Evolutionary conservation across 179 eudicot genomes (phyloP).

Genomic region (Nepenthes alata): DNA sequence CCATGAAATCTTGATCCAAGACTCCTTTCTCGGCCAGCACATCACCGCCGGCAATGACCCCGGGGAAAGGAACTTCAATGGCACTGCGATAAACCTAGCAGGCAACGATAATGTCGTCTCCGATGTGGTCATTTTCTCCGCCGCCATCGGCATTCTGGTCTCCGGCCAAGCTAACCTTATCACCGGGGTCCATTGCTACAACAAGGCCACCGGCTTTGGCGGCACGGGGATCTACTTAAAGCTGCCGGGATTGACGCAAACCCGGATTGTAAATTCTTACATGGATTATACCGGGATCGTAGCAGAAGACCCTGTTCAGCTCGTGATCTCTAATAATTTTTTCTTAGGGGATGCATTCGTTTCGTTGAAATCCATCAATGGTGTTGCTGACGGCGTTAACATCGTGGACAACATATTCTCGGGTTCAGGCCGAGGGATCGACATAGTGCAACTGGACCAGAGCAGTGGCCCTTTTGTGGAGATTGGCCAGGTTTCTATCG

Average conservation of each 20-base stretch:
- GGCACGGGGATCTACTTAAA: constrained; percentile 44
- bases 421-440: constrained; percentile 27
- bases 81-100: constrained; percentile 39
- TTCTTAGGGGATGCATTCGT: constrained; percentile 49
- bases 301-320: constrained; percentile 50
- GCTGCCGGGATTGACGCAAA: constrained; percentile 23
- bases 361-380: constrained; percentile 34
- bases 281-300: constrained; percentile 43
- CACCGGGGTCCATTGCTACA: constrained; percentile 59
- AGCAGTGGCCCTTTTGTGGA: constrained; percentile 8
- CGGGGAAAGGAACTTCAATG: constrained; percentile 25
- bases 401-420: constrained; percentile 46
- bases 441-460: constrained; percentile 34
- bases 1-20: constrained; percentile 47
- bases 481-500: constrained; percentile 45
- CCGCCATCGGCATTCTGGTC: constrained; percentile 30
- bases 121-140: constrained; percentile 48
- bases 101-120: constrained; percentile 53
- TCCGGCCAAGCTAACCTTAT: constrained; percentile 49
- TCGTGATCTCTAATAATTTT: constrained; percentile 37
- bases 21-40: constrained; percentile 42
- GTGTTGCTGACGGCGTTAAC: constrained; percentile 27
- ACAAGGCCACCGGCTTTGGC: constrained; percentile 50
- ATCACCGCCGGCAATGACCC: constrained; percentile 37
- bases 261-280: constrained; percentile 39